Evolutionary conservation across 1,139 yeast species (phyloP), one percentile per base, ranked within the genome.

Genomic region (Taphrina communis): DNA sequence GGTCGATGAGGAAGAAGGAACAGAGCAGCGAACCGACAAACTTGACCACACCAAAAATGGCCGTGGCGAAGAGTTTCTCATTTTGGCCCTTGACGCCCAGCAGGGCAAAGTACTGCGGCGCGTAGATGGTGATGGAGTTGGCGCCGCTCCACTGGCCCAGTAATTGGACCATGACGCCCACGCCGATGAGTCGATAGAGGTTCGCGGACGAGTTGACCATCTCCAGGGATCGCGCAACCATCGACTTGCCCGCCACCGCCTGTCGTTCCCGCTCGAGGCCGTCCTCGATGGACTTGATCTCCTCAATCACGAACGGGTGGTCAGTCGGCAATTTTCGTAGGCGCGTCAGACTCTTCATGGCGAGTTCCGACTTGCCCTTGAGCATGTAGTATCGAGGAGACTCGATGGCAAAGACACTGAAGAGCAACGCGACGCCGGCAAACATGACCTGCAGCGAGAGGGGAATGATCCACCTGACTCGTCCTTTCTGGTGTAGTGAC

Each of bases 131-230:
- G 63, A 85, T 79, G 1, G 88, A 85, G 72, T 85, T 86, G 36
- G 88, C 86, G 65, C 89, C 89, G 58, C 85, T 80, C 84, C 88
- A 85, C 77, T 86, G 89, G 60, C 86, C 85, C 68, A 86, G 79
- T 59, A 86, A 71, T 73, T 85, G 86, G 21, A 85, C 79, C 60
- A 79, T 74, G 59, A 82, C 76, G 17, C 85, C 79, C 55, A 83
- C 77, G 25, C 66, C 66, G 53, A 84, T 76, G 74, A 86, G 82
- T 74, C 85, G 79, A 75, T 83, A 82, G 71, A 81, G 78, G 71
- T 80, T 79, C 59, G 81, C 80, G 71, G 75, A 80, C 67, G 77
- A 36, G 48, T 50, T 31, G 25, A 67, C 44, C 14, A 70, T 56
- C 57, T 70, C 71, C 19, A 55, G 48, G 21, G 46, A 11, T 6